phyloP scores from a whole-genome alignment of 345 rosid genomes.

The Hypericum perforatum region DNA sequence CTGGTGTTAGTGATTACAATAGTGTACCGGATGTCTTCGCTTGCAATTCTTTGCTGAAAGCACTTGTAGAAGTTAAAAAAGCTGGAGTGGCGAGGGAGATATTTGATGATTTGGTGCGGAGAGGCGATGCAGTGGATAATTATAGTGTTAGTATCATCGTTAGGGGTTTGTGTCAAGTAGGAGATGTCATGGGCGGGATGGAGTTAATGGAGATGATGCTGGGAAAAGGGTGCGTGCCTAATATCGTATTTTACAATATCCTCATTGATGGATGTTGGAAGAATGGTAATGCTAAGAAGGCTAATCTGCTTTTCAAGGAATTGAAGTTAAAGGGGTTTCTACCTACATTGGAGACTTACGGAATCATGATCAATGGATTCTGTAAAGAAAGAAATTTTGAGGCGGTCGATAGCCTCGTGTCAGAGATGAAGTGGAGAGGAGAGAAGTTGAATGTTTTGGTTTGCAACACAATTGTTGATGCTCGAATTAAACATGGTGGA shows the following conservation, averaged over 20 bases:
- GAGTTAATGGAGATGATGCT: conserved; percentile 55
- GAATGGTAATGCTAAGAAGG: conserved; percentile 36
- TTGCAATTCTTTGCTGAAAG: conserved; percentile 55
- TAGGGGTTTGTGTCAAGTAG: conserved; percentile 63
- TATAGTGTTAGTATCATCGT: conserved; percentile 58
- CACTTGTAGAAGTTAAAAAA: conserved; percentile 27
- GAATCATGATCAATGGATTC: conserved; percentile 47
- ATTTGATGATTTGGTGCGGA: conserved; percentile 52
- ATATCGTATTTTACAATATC: conserved; percentile 64
- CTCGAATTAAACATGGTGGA: conserved; percentile 39
- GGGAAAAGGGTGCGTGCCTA: conserved; percentile 75
- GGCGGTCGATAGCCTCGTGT: conserved; percentile 44
- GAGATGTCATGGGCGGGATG: conserved; percentile 54
- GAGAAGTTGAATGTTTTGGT: conserved; percentile 32
- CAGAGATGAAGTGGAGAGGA: conserved; percentile 60
- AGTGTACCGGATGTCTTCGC: conserved; percentile 48
- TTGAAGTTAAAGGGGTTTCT: conserved; percentile 58
- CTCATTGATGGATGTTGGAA: conserved; percentile 65
- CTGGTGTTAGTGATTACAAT: conserved; percentile 17
- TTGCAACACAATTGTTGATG: conserved; percentile 49
- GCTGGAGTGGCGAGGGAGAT: conserved; percentile 38
- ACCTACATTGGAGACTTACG: conserved; percentile 57
- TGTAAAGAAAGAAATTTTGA: conserved; percentile 51
- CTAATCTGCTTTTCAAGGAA: conserved; percentile 40
- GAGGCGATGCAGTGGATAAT: conserved; percentile 48